These are phyloP conservation scores for Ceratorhiza oryzae-sativae DNA, from an alignment of 1,284 basidiomycete species.

Conservation along the genomic window DNA sequence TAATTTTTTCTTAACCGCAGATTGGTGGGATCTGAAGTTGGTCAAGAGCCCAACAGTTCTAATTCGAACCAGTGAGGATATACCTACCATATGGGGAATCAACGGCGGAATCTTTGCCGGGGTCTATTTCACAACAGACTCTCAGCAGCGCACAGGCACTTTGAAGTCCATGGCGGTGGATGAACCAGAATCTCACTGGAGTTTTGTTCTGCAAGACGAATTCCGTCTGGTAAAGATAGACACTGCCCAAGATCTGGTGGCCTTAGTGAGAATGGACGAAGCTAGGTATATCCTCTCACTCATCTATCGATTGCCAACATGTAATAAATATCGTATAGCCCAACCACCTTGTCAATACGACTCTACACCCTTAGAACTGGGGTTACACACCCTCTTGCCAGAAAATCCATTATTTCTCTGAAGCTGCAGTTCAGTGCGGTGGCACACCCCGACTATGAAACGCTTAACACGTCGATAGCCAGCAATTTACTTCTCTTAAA, in stretches of 20 bases:
- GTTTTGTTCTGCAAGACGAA: neutral
- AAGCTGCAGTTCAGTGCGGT: neutral
- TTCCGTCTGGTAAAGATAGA: slow-evolving; percentile 8
- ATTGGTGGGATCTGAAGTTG: neutral
- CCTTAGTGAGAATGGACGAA: neutral
- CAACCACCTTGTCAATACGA: neutral
- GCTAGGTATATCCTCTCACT: neutral
- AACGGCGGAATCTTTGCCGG: neutral
- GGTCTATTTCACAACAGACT: neutral
- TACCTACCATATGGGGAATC: neutral
- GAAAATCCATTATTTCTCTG: neutral
- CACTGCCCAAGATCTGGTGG: neutral
- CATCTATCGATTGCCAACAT: too few relatives aligned
- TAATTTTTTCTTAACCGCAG: neutral
- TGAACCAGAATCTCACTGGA: neutral
- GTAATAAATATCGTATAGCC: neutral
- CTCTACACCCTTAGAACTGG: slow-evolving; percentile 16
- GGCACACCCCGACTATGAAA: neutral
- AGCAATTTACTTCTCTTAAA: neutral
- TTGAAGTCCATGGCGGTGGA: neutral
- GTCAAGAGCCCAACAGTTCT: neutral
- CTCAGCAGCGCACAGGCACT: neutral
- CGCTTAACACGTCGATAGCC: neutral
- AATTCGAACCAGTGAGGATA: neutral
- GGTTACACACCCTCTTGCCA: slow-evolving; percentile 6